Base-by-base conservation (phyloP, 768 basidiomycete species). In the Artomyces pyxidatus region DNA sequence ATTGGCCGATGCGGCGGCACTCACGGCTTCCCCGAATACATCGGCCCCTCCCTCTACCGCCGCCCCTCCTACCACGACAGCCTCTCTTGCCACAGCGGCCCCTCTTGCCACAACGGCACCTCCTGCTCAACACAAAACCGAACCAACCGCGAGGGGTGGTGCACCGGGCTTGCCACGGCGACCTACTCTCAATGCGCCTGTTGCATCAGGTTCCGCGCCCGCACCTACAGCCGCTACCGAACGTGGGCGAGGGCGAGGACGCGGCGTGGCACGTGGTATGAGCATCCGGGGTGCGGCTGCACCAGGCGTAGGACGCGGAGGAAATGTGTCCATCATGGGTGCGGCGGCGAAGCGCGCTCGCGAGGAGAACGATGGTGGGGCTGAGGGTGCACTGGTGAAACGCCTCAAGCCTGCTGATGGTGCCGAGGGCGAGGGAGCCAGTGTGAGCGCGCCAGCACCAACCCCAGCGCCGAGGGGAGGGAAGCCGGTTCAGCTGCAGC, bases 1-100 rank as follows among this genome's bases (percentile, higher is more conserved):
- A 10, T 17, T 50, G 2, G 29, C 58, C 2, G 42, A 58, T 17
- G 16, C 55, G 12, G 22, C 58, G 4, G 29, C 56, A 1, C 8
- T 56, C 9, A 40, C 50, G 21, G 14, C 57, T 14, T 14, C 55
- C 40, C 22, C 48, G 17, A 37, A 60, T 4, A 42, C 60, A 1
- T 45, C 53, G 6, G n/a, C 55, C 27, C 32, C 56, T 42, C 28
- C 68, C 27, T 23, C 42, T 26, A 21, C 26, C 17, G 37, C 38
- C 16, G 47, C 61, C 5, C 49, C 68, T 17, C 58, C 68, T 29
- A 52, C 62, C 8, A 48, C 70, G 0, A 48, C 62, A 23, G 51
- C 61, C 11, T 50, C 69, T 22, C 58, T 58, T 1, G 44, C 61
- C 37, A 30, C 63, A 3, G 21, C 64, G 11, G 50, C 58, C n/a